Conservation (phyloP, 2,329 filamentous ascomycete genomes). For the Fusarium verticillioides region DNA sequence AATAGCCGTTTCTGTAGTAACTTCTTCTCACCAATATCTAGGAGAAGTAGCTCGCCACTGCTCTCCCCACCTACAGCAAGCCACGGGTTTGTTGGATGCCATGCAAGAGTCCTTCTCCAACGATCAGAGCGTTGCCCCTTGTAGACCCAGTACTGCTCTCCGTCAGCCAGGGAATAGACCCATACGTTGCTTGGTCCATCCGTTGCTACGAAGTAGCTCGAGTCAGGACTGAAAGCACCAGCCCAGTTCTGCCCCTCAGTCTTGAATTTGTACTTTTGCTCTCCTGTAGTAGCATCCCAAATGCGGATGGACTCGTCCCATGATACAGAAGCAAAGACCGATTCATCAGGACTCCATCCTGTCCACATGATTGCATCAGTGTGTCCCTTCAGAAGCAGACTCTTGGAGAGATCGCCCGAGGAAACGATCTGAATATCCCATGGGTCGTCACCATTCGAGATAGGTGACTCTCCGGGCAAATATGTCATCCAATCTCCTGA, state of each 20-base stretch:
- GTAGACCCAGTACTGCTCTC: not conserved
- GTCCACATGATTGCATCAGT: slow-evolving; percentile 19
- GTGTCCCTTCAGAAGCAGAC: not conserved
- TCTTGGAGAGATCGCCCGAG: not conserved
- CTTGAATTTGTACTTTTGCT: slow-evolving; percentile 4
- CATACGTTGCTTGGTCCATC: slow-evolving; percentile 12
- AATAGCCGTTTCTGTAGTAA: slow-evolving; percentile 3
- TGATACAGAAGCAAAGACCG: slow-evolving; percentile 18
- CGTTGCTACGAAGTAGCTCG: not conserved
- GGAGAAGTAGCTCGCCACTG: slow-evolving; percentile 7
- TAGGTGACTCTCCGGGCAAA: not conserved
- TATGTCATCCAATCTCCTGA: slow-evolving; percentile 10
- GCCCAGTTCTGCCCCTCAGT: slow-evolving; percentile 18
- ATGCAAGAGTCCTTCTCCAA: slow-evolving; percentile 15
- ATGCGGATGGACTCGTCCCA: slow-evolving; percentile 20
- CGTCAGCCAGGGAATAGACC: not conserved
- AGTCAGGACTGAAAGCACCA: slow-evolving; percentile 16
- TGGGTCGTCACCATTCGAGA: not conserved
- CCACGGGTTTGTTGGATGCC: slow-evolving; percentile 17
- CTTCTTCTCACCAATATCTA: not conserved
- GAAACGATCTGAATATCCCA: slow-evolving; percentile 17
- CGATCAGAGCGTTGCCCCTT: not conserved
- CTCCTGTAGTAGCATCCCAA: slow-evolving; percentile 8
- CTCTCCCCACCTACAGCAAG: slow-evolving; percentile 15
- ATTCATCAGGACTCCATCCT: slow-evolving; percentile 25